Conservation (phyloP, 345 rosid species). For the Camelina neglecta region DNA sequence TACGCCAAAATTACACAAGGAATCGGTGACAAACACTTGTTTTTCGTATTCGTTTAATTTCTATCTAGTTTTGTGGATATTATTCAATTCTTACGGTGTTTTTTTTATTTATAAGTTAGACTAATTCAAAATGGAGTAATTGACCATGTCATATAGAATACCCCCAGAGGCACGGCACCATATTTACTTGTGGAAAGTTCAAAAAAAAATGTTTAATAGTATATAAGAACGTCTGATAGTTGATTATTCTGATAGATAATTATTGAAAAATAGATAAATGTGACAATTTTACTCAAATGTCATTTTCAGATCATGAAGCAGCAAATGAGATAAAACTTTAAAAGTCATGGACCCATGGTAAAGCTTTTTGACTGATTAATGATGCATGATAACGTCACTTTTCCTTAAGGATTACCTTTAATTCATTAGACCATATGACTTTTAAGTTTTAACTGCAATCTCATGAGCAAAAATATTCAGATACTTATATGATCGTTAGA, state of each 20-base stretch:
- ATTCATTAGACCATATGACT: neutral
- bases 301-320: constrained; percentile 8
- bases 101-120: neutral
- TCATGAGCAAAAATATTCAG: neutral
- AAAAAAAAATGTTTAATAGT: neutral
- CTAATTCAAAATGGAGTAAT: constrained; percentile 25
- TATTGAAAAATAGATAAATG: constrained; percentile 5
- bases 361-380: constrained; percentile 35
- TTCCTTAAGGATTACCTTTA: constrained; percentile 27
- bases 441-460: neutral
- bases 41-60: constrained; percentile 19
- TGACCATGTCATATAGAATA: constrained; percentile 36
- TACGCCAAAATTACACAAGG: neutral
- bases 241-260: constrained; percentile 21
- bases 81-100: neutral
- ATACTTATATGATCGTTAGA: neutral
- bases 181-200: constrained; percentile 34
- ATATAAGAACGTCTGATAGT: neutral
- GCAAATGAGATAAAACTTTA: constrained; percentile 16
- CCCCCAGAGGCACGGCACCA: constrained; percentile 31
- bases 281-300: constrained; percentile 10
- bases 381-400: constrained; percentile 20
- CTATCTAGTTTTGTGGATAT: neutral
- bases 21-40: constrained; percentile 30
- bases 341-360: constrained; percentile 23